phyloP scores from a whole-genome alignment of 106 monocot species.

The Dioscorea zingiberensis region DNA sequence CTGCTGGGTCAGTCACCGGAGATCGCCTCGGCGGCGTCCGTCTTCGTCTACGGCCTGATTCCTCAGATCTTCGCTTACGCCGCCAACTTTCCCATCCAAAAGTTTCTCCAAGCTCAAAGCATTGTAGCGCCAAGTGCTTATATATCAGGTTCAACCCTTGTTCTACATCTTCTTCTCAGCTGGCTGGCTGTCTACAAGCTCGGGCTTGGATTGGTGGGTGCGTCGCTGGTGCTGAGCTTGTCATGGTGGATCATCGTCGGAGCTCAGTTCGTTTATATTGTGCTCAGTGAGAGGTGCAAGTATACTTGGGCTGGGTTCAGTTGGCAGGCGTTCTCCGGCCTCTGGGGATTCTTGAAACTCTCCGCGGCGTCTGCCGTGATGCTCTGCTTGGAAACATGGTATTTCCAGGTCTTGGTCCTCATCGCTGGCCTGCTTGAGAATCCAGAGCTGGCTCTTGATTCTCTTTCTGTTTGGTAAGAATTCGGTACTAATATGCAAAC shows the following conservation, averaged over 20 bases:
- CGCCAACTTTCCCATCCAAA: slow-evolving; percentile 89
- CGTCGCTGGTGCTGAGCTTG: slow-evolving; percentile 58
- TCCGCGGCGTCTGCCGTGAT: slow-evolving; percentile 61
- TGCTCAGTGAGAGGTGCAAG: slow-evolving; percentile 37
- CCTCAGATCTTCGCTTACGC: slow-evolving; percentile 95
- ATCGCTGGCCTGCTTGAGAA: slow-evolving; percentile 49
- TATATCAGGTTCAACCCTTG: slow-evolving; percentile 36
- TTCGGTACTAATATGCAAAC: too few species aligned
- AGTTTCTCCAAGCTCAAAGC: slow-evolving; percentile 87
- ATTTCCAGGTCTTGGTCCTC: slow-evolving; percentile 63
- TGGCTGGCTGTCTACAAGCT: slow-evolving; percentile 49
- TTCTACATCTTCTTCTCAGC: slow-evolving; percentile 52
- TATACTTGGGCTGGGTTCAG: slow-evolving; percentile 59
- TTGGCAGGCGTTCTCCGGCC: slow-evolving; percentile 42
- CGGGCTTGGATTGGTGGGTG: slow-evolving; percentile 60
- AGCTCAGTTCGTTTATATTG: slow-evolving; percentile 56
- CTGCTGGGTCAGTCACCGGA: slow-evolving; percentile 62
- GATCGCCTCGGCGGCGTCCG: slow-evolving; percentile 53
- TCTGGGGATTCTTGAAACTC: slow-evolving; percentile 48
- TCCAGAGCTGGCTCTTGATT: slow-evolving; percentile 50
- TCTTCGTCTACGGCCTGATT: slow-evolving; percentile 82
- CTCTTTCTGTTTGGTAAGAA: slow-evolving; percentile 56
- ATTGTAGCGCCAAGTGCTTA: slow-evolving; percentile 81
- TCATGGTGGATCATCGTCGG: slow-evolving; percentile 70
- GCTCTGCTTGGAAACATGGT: slow-evolving; percentile 68